A percentile compares a stretch with the other conserved stretches of the same genome.
Conservation (phyloP, 108 stramenopile genomes). For the Fragilariopsis cylindrus region DNA sequence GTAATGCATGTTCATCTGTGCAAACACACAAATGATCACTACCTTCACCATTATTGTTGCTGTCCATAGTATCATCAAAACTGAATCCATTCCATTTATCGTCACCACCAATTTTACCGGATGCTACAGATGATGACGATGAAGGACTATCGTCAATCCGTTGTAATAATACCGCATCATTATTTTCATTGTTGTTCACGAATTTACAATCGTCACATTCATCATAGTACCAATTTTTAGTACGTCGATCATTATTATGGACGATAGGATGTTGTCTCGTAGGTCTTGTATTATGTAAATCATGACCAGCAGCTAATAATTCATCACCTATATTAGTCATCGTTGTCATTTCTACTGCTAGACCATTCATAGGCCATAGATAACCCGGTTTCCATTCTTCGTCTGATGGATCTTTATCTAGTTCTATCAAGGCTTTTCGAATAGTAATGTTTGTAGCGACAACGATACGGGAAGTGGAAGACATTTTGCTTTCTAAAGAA, state of each 20-base stretch:
- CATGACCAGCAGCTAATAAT: neutral
- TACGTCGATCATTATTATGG: slow-evolving; percentile 5
- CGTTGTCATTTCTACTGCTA: neutral
- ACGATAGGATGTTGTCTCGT: neutral
- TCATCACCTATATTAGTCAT: neutral
- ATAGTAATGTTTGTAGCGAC: no score
- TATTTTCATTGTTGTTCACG: neutral
- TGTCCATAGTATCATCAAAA: neutral
- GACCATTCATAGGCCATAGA: neutral
- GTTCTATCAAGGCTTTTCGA: no score
- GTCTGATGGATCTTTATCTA: neutral
- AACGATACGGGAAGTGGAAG: no score
- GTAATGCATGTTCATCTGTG: slow-evolving; percentile 12
- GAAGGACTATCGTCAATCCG: neutral
- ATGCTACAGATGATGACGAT: neutral
- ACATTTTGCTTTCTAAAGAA: no score
- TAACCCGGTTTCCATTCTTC: slow-evolving; percentile 18
- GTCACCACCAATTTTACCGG: no score
- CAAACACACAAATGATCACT: slow-evolving; percentile 5
- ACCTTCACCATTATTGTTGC: neutral
- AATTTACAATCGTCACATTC: neutral
- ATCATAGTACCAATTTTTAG: slow-evolving; percentile 6
- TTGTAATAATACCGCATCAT: neutral
- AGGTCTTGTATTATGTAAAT: slow-evolving; percentile 31
- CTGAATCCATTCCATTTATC: no score